Evolutionary conservation across 176 grass and related monocot species (phyloP).

Genomic region (Zoysia japonica): DNA sequence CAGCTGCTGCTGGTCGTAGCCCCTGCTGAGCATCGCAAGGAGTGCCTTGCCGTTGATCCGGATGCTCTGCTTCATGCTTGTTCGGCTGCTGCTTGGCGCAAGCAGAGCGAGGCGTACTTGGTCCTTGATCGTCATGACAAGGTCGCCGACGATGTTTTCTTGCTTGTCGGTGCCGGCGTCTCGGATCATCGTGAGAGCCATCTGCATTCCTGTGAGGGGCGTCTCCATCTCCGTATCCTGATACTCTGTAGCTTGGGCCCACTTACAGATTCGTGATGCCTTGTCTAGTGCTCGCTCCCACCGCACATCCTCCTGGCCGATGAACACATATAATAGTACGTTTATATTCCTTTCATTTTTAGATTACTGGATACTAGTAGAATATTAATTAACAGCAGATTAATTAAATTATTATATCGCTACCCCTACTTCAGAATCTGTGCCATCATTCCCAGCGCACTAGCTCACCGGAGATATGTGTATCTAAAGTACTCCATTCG

Average conservation of each 20-base stretch:
- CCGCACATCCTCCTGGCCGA: slow-evolving; percentile 49
- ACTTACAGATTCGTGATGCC: too few species aligned
- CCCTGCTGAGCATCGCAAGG: neutral
- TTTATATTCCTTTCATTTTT: too few species aligned
- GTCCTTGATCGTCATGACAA: slow-evolving; percentile 43
- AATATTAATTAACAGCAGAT: too few species aligned
- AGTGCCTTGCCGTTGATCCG: neutral
- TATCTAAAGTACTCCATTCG: too few species aligned
- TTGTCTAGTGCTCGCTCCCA: slow-evolving; percentile 52
- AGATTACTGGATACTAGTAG: too few species aligned
- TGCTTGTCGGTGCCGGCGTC: neutral
- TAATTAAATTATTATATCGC: too few species aligned
- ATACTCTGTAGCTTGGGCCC: neutral
- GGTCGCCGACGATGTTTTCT: neutral
- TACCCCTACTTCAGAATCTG: too few species aligned
- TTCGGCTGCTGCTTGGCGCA: slow-evolving; percentile 11
- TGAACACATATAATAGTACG: too few species aligned
- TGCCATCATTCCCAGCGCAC: too few species aligned
- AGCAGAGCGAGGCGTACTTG: slow-evolving; percentile 58
- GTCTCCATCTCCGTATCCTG: slow-evolving; percentile 44
- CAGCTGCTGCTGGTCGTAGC: slow-evolving; percentile 33
- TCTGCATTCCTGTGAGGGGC: slow-evolving; percentile 69
- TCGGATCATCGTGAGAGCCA: slow-evolving; percentile 33
- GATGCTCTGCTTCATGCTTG: neutral
- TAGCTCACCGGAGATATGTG: too few species aligned